These are phyloP conservation scores for Cyclostephanos tholiformis DNA, from an alignment of 108 stramenopile genomes.

Conservation along the genomic window DNA sequence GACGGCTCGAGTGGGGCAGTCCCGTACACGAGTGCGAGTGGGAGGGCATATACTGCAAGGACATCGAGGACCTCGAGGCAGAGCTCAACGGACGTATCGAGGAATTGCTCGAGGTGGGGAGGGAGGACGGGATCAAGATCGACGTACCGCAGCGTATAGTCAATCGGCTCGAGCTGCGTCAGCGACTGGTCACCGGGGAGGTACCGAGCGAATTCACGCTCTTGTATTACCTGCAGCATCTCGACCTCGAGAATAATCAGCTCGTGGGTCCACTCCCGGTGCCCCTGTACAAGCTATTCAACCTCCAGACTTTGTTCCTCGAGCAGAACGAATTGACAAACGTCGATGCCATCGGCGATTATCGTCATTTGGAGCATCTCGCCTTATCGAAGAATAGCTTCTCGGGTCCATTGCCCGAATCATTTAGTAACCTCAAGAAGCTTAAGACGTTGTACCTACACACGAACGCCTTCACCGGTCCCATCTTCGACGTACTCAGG, in stretches of 20 bases:
- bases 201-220: conserved; percentile 41
- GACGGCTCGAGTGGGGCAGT: conserved; percentile 44
- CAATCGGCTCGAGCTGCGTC: conserved; percentile 34
- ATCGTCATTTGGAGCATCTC: conserved; percentile 39
- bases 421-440: conserved; percentile 39
- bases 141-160: conserved; percentile 36
- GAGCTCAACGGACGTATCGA: conserved; percentile 36
- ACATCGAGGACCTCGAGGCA: conserved; percentile 29
- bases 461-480: conserved; percentile 38
- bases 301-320: conserved; percentile 52
- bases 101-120: conserved; percentile 33
- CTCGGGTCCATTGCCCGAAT: conserved; percentile 27
- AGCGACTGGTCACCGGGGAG: conserved; percentile 41
- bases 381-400: conserved; percentile 38
- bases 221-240: conserved; percentile 50
- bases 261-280: conserved; percentile 43
- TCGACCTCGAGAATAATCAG: conserved; percentile 56
- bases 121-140: conserved; percentile 45
- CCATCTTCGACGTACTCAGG: conserved; percentile 40
- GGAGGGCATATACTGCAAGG: conserved; percentile 43
- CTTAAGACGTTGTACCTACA: conserved; percentile 48
- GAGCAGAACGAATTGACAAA: conserved; percentile 52
- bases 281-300: conserved; percentile 54
- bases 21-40: conserved; percentile 53
- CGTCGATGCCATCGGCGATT: conserved; percentile 41